Percentiles rank a stretch among this genome's conserved stretches.
Conservation (phyloP, 1,284 basidiomycete genomes). For the Moesziomyces parantarcticus region DNA sequence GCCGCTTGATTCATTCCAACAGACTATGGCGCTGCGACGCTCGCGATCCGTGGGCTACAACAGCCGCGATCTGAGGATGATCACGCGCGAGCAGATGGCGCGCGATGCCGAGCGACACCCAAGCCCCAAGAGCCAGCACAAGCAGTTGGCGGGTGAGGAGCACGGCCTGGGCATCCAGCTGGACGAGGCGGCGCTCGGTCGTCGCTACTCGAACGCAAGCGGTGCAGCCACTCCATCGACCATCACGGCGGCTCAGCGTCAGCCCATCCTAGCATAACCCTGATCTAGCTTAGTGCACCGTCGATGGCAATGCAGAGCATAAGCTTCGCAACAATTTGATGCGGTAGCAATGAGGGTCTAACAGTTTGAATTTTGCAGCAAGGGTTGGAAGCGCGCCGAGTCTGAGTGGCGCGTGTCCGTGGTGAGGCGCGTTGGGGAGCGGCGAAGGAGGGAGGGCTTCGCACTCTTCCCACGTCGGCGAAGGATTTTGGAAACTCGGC, state of each 20-base stretch:
- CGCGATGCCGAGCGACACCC: slow-evolving; percentile 6
- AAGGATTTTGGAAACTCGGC: not conserved
- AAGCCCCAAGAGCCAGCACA: slow-evolving; percentile 6
- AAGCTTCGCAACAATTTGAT: too few species aligned
- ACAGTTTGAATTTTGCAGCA: not conserved
- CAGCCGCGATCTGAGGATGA: slow-evolving; percentile 10
- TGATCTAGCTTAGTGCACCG: too few species aligned
- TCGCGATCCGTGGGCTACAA: slow-evolving; percentile 24
- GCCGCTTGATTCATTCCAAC: slow-evolving; percentile 15
- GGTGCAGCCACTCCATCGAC: slow-evolving; percentile 8
- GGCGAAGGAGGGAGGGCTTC: too few species aligned
- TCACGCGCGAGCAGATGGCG: slow-evolving; percentile 23
- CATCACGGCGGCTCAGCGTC: not conserved
- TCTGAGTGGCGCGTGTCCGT: slow-evolving; percentile 5
- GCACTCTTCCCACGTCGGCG: slow-evolving; percentile 13
- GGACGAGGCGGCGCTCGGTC: not conserved
- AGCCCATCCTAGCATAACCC: slow-evolving; percentile 13
- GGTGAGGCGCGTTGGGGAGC: slow-evolving; percentile 2
- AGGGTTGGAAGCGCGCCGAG: too few species aligned
- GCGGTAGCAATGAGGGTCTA: too few species aligned
- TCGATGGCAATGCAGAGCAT: too few species aligned
- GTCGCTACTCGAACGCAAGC: slow-evolving; percentile 6
- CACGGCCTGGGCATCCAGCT: slow-evolving; percentile 18
- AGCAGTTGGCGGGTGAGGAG: not conserved
- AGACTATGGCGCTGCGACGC: slow-evolving; percentile 9